Evolutionary conservation across 108 stramenopile species (phyloP).

Genomic region (Nannochloropsis salina): DNA sequence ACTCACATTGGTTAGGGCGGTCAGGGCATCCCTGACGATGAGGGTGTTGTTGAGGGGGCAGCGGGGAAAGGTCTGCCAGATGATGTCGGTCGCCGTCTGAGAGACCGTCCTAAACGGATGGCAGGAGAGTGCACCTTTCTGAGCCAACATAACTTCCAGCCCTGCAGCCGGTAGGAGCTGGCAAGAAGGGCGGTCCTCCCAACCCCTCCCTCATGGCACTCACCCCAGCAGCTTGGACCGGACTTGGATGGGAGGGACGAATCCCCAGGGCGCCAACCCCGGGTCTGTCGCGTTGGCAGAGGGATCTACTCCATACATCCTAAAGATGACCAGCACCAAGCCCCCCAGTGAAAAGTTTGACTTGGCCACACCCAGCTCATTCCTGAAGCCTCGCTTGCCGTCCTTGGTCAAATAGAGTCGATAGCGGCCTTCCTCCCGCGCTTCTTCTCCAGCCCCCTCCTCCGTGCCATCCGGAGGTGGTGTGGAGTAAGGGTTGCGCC

Average conservation of each 20-base stretch:
- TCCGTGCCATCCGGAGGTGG: neutral
- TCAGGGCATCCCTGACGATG: neutral
- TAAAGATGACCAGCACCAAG: neutral
- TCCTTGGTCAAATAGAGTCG: neutral
- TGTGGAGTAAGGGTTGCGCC: neutral
- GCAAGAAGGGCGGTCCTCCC: no score
- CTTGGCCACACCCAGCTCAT: slow-evolving; percentile 8
- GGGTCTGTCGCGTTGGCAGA: neutral
- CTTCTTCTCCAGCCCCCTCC: neutral
- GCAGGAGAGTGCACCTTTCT: no score
- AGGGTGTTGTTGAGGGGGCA: neutral
- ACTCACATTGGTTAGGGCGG: slow-evolving; percentile 13
- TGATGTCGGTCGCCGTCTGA: neutral
- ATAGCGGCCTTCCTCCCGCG: neutral
- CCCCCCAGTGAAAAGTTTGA: neutral
- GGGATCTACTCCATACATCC: neutral
- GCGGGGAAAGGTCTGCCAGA: neutral
- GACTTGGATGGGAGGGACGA: neutral
- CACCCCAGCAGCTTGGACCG: neutral
- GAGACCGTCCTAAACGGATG: no score
- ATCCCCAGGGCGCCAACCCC: neutral
- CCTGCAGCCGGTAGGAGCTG: no score
- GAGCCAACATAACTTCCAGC: no score
- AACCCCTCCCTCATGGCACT: neutral
- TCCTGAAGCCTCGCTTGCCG: neutral